phyloP scores from a whole-genome alignment of 805 yeast species.

The Saccharomycopsis guyanensis region DNA sequence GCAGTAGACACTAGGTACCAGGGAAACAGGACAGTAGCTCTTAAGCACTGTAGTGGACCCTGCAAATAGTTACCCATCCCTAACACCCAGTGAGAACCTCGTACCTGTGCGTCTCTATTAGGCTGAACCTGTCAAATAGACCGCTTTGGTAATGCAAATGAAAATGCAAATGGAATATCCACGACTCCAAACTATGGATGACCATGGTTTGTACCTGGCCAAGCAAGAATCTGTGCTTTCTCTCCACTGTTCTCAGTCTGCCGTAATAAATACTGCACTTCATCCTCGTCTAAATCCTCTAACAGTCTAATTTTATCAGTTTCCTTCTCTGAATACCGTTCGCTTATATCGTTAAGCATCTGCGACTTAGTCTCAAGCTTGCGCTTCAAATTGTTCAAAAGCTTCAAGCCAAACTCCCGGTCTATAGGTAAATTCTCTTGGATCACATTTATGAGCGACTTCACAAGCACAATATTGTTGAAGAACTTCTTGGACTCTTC shows the following conservation, averaged over 20 bases:
- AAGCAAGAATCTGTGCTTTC: conserved; percentile 35
- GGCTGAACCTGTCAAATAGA: too few relatives aligned
- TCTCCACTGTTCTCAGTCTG: conserved; percentile 12
- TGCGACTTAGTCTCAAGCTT: conserved; percentile 27
- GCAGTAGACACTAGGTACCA: too few relatives aligned
- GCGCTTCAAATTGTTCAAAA: conserved; percentile 29
- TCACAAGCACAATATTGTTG: conserved; percentile 36
- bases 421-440: conserved; percentile 45
- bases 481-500: conserved; percentile 28
- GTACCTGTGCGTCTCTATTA: too few relatives aligned
- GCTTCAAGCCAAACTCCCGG: conserved; percentile 38
- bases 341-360: conserved; percentile 19
- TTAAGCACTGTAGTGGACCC: too few relatives aligned
- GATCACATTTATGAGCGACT: conserved; percentile 36
- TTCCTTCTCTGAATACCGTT: conserved; percentile 22
- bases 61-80: too few relatives aligned
- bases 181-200: conserved; percentile 50
- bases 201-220: conserved; percentile 67
- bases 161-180: too few relatives aligned
- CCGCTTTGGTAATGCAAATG: too few relatives aligned
- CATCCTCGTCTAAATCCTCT: conserved; percentile 22
- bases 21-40: too few relatives aligned
- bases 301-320: conserved; percentile 16
- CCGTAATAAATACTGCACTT: conserved; percentile 18
- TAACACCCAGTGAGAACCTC: too few relatives aligned